Evolutionary conservation across 208 protist genomes (phyloP).

Genomic region (Entamoeba histolytica): DNA sequence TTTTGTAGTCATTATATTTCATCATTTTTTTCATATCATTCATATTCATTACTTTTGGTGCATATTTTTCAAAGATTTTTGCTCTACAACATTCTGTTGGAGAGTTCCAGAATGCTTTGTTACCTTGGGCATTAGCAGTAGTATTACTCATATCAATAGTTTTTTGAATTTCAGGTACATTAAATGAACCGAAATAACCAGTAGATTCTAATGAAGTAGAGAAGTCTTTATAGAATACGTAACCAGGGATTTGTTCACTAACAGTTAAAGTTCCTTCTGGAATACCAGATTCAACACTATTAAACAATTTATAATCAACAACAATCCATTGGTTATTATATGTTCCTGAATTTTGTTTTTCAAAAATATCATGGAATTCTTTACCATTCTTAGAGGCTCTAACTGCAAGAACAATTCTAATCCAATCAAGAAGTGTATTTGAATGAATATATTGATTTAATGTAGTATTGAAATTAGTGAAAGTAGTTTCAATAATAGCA

Average conservation of each 20-base stretch:
- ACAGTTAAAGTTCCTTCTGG: conserved; percentile 33
- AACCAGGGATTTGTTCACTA: conserved; percentile 51
- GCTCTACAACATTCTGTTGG: background rate
- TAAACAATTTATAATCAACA: conserved; percentile 47
- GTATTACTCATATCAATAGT: background rate
- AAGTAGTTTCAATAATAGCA: conserved; percentile 26
- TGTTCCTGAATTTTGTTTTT: conserved; percentile 54
- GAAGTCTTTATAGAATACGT: conserved; percentile 37
- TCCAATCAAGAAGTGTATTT: conserved; percentile 17
- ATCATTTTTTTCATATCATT: background rate
- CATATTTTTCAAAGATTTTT: background rate
- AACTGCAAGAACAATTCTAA: background rate
- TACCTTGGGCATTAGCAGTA: background rate
- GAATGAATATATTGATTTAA: conserved; percentile 34
- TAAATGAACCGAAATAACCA: background rate
- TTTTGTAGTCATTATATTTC: background rate
- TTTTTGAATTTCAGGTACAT: conserved; percentile 39
- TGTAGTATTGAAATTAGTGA: conserved; percentile 26
- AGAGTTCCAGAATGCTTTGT: background rate
- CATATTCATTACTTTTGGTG: background rate
- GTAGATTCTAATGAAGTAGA: conserved; percentile 15
- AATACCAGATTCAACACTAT: background rate
- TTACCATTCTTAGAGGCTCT: conserved; percentile 23
- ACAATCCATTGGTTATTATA: conserved; percentile 69
- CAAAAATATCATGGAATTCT: conserved; percentile 47